phyloP scores from a whole-genome alignment of 2,329 filamentous ascomycete species.

The Incumbomyces lentus region DNA sequence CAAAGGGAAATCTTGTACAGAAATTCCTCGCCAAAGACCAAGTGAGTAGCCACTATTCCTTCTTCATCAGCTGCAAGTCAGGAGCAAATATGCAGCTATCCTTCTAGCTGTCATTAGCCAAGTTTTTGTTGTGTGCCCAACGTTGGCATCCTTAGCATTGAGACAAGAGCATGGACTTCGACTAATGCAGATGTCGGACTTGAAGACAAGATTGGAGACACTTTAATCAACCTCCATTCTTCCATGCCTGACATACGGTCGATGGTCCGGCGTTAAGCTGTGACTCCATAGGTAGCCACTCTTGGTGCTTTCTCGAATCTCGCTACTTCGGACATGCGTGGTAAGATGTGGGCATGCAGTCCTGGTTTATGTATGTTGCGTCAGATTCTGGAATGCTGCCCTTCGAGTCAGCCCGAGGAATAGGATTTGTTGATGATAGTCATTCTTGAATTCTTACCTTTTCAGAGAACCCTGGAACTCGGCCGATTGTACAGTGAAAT shows the following conservation, averaged over 20 bases:
- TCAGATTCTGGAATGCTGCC: no score
- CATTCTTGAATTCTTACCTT: no score
- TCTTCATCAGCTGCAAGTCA: slow-evolving; percentile 38
- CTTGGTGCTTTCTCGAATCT: neutral
- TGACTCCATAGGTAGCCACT: slow-evolving; percentile 8
- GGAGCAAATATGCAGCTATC: slow-evolving; percentile 31
- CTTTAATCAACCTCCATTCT: slow-evolving; percentile 28
- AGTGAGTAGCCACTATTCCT: slow-evolving; percentile 33
- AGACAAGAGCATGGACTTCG: slow-evolving; percentile 43
- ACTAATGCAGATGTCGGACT: slow-evolving; percentile 33
- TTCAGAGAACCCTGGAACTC: no score
- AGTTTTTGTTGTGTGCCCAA: slow-evolving; percentile 32
- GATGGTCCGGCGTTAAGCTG: slow-evolving; percentile 26
- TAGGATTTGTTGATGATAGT: no score
- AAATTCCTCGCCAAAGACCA: slow-evolving; percentile 32
- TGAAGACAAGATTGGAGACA: slow-evolving; percentile 25
- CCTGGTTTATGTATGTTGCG: no score
- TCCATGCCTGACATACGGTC: slow-evolving; percentile 24
- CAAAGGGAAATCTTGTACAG: slow-evolving; percentile 31
- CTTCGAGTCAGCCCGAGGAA: no score
- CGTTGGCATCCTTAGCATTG: slow-evolving; percentile 44
- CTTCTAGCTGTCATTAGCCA: slow-evolving; percentile 31
- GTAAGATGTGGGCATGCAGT: no score
- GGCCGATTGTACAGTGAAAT: no score
- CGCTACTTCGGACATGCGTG: no score